Conservation (phyloP, 2,329 filamentous ascomycete genomes). For the Alternaria brassicicola region DNA sequence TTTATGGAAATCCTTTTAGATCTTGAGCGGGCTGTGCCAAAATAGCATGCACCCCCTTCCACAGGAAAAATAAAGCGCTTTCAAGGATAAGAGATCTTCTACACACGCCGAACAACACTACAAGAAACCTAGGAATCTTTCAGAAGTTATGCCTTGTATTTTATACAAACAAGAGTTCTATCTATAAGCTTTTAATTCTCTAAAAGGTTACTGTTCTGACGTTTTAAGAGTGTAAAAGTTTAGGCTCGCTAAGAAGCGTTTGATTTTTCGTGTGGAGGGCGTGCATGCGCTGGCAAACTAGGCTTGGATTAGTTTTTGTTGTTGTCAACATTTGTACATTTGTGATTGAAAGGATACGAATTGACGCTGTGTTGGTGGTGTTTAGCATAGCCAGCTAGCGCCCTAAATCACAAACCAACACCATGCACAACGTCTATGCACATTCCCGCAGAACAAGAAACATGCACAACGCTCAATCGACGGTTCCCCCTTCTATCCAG, state of each 20-base stretch:
- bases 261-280: no score
- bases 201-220: no score
- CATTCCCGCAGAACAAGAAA: background rate
- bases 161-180: no score
- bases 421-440: background rate
- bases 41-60: no score
- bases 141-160: no score
- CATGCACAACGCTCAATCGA: background rate
- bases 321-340: background rate
- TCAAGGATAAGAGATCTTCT: no score
- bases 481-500: background rate
- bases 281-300: conserved; percentile 1
- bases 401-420: background rate
- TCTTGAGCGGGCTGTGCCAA: background rate
- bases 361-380: background rate
- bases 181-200: no score
- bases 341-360: background rate
- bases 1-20: background rate
- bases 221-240: no score
- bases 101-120: no score
- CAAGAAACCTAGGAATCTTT: no score
- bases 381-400: background rate
- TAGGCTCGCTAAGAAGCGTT: no score
- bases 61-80: no score
- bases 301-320: background rate